Percentiles rank a stretch among this genome's conserved stretches.
These are phyloP conservation scores for Rutstroemia sp. DNA, from an alignment of 2,329 filamentous ascomycete species.

Conservation along the genomic window DNA sequence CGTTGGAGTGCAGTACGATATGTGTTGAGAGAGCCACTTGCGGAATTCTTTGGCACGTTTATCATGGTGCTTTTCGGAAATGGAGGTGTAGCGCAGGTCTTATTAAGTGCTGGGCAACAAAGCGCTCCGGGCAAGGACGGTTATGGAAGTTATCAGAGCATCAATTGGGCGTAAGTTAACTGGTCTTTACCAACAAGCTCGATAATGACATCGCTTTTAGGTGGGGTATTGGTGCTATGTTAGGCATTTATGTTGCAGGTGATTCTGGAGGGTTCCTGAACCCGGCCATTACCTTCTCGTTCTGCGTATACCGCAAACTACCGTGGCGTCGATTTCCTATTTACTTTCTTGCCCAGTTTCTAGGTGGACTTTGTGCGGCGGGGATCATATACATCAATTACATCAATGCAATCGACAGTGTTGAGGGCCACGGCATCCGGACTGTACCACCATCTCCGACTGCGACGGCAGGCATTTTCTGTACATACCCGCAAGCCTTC, in stretches of 20 bases:
- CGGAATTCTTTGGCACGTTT: conserved; percentile 63
- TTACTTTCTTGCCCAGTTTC: conserved; percentile 58
- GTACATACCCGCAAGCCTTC: conserved; percentile 62
- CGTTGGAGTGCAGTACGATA: conserved; percentile 48
- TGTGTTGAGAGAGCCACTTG: conserved; percentile 49
- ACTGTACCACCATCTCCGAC: conserved; percentile 53
- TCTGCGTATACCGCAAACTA: conserved; percentile 45
- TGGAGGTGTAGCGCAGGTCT: conserved; percentile 63
- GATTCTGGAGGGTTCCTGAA: conserved; percentile 63
- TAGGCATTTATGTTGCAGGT: conserved; percentile 58
- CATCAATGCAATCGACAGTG: conserved; percentile 54
- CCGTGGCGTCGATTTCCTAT: conserved; percentile 63
- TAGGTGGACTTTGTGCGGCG: conserved; percentile 58
- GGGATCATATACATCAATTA: conserved; percentile 57
- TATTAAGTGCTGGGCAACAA: conserved; percentile 40
- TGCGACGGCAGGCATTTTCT: conserved; percentile 63
- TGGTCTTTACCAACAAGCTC: not conserved
- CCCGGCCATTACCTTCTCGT: conserved; percentile 63
- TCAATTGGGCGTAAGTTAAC: conserved; percentile 21
- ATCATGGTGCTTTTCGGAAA: conserved; percentile 63
- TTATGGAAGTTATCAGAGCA: conserved; percentile 25
- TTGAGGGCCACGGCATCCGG: conserved; percentile 54
- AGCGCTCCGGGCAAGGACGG: conserved; percentile 18
- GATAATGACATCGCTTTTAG: not conserved
- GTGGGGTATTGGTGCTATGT: conserved; percentile 55